Evolutionary conservation across 2,329 filamentous ascomycete genomes (phyloP).

Genomic region (Madurella fahalii): DNA sequence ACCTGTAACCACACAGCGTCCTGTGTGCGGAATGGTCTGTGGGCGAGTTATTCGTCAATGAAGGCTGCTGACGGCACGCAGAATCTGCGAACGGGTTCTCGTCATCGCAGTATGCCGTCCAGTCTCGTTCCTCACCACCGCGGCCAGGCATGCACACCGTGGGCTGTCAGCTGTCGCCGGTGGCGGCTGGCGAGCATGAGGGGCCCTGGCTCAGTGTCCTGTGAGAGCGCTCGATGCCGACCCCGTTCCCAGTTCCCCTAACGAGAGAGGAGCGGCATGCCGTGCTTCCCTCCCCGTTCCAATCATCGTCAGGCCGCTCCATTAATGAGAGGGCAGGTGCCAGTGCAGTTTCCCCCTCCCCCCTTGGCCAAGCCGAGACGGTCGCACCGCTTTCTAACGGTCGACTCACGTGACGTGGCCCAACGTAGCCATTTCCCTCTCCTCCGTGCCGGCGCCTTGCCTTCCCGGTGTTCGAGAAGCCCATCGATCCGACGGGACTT

Average conservation of each 20-base stretch:
- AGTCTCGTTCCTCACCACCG: not conserved
- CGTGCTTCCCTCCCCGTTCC: slow-evolving; percentile 14
- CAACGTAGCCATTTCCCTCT: not conserved
- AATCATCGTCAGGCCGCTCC: slow-evolving; percentile 9
- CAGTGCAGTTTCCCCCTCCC: not conserved
- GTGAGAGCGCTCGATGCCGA: too few species aligned
- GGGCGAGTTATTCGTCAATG: not conserved
- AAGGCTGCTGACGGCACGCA: not conserved
- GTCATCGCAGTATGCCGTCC: slow-evolving; percentile 1
- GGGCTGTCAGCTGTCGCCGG: not conserved
- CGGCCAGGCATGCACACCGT: not conserved
- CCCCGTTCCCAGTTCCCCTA: too few species aligned
- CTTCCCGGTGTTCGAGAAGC: slow-evolving; percentile 4
- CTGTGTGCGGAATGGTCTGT: too few species aligned
- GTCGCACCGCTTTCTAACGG: not conserved
- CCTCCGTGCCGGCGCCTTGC: not conserved
- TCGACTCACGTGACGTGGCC: slow-evolving; percentile 5
- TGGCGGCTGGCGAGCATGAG: too few species aligned
- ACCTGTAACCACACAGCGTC: too few species aligned
- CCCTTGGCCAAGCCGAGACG: not conserved
- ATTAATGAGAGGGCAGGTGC: not conserved
- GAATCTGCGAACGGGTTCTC: slow-evolving; percentile 12
- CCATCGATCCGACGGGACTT: not conserved
- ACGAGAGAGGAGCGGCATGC: not conserved
- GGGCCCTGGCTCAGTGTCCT: too few species aligned